Evolutionary conservation across 2,329 filamentous ascomycete genomes (phyloP).

Genomic region (Neonectria sp.): DNA sequence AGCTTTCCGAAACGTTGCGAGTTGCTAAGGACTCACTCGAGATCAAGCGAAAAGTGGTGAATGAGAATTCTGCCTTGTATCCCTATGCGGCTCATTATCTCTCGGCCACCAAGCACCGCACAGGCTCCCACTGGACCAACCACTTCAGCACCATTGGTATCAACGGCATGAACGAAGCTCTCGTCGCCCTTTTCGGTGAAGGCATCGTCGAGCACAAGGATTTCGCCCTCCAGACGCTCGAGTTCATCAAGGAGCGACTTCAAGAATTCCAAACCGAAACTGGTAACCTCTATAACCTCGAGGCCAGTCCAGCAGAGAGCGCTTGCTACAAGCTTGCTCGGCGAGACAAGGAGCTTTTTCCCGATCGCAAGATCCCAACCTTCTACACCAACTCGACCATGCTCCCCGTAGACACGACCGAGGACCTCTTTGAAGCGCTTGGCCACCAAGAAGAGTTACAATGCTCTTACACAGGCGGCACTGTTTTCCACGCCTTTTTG

Average conservation of each 20-base stretch:
- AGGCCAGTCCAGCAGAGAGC: conserved; percentile 43
- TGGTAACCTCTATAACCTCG: conserved; percentile 40
- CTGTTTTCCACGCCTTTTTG: conserved; percentile 44
- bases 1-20: conserved; percentile 23
- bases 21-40: conserved; percentile 43
- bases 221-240: conserved; percentile 34
- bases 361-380: conserved; percentile 9
- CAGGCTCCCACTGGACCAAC: conserved; percentile 43
- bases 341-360: conserved; percentile 39
- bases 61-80: conserved; percentile 35
- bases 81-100: conserved; percentile 43
- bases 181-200: conserved; percentile 24
- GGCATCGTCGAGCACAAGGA: conserved; percentile 17
- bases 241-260: conserved; percentile 41
- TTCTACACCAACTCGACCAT: conserved; percentile 47
- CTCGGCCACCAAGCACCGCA: conserved; percentile 38
- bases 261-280: conserved; percentile 42
- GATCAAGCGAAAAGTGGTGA: conserved; percentile 39
- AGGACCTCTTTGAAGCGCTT: conserved; percentile 43
- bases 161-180: conserved; percentile 42
- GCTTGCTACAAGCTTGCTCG: conserved; percentile 45
- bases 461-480: conserved; percentile 43
- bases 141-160: conserved; percentile 46
- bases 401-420: conserved; percentile 41
- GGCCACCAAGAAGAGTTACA: conserved; percentile 40